A percentile compares a stretch with the other conserved stretches of the same genome.
phyloP scores from a whole-genome alignment of 495 filamentous ascomycete genomes.

The Elasticomyces elasticus region DNA sequence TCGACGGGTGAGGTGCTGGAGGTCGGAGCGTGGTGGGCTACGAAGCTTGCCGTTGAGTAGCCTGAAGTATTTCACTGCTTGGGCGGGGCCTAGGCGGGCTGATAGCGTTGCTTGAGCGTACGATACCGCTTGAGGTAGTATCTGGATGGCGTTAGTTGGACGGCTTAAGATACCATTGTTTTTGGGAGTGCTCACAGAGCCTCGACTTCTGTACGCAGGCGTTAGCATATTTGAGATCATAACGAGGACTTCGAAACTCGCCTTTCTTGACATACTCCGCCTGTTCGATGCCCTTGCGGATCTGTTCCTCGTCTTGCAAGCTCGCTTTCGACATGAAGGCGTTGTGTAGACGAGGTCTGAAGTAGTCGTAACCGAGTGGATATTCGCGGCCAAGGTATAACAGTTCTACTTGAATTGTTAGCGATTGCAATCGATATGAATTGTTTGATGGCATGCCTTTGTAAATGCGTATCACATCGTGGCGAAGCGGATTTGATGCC shows the following conservation, averaged over 20 bases:
- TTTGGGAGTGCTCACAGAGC: slow-evolving; percentile 53
- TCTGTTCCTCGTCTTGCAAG: slow-evolving; percentile 61
- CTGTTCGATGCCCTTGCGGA: slow-evolving; percentile 60
- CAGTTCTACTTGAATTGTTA: slow-evolving; percentile 47
- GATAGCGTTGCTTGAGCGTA: slow-evolving; percentile 74
- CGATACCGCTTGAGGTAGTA: slow-evolving; percentile 95
- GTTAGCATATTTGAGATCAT: not conserved
- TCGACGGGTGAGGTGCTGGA: slow-evolving; percentile 84
- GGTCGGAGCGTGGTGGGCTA: slow-evolving; percentile 88
- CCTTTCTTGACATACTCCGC: slow-evolving; percentile 90
- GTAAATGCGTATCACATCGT: slow-evolving; percentile 80
- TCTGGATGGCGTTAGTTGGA: slow-evolving; percentile 38
- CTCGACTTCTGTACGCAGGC: slow-evolving; percentile 58
- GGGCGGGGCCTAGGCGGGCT: slow-evolving; percentile 4
- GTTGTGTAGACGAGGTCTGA: slow-evolving; percentile 66
- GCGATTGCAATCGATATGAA: not conserved
- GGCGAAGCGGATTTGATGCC: slow-evolving; percentile 43
- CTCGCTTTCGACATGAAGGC: slow-evolving; percentile 69
- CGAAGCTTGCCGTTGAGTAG: slow-evolving; percentile 6
- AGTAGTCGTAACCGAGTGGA: slow-evolving; percentile 78
- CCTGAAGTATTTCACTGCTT: not conserved
- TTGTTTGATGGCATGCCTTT: slow-evolving; percentile 54
- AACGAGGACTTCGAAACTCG: slow-evolving; percentile 29
- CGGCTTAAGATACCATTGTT: slow-evolving; percentile 14
- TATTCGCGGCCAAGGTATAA: slow-evolving; percentile 78